phyloP scores from a whole-genome alignment of 164 flowering plant genomes.

The Magnolia kwangsiensis region DNA sequence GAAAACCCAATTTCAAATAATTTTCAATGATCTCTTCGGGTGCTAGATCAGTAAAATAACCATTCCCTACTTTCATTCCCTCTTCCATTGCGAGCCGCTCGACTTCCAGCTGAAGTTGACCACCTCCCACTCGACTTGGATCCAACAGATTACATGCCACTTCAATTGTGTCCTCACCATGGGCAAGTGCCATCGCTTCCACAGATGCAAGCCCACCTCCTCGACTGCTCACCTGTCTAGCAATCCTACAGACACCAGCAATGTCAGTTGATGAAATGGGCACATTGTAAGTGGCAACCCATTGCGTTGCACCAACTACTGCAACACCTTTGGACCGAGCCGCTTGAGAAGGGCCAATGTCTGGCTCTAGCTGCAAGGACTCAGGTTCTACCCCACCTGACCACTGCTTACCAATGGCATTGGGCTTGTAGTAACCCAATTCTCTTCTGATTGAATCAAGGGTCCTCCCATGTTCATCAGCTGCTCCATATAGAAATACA shows the following conservation, averaged over 20 bases:
- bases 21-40: slow-evolving; percentile 47
- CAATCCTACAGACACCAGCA: slow-evolving; percentile 43
- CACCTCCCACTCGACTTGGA: slow-evolving; percentile 55
- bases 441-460: slow-evolving; percentile 59
- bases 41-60: slow-evolving; percentile 69
- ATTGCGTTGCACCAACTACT: slow-evolving; percentile 58
- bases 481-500: slow-evolving; percentile 61
- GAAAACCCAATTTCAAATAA: slow-evolving; percentile 19
- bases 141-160: slow-evolving; percentile 71
- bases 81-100: slow-evolving; percentile 59
- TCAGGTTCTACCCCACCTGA: slow-evolving; percentile 50
- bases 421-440: slow-evolving; percentile 64
- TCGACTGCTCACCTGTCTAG: slow-evolving; percentile 62
- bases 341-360: slow-evolving; percentile 50
- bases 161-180: slow-evolving; percentile 62
- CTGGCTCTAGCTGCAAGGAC: slow-evolving; percentile 38
- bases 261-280: slow-evolving; percentile 59
- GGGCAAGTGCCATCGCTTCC: slow-evolving; percentile 64
- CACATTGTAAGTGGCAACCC: slow-evolving; percentile 63
- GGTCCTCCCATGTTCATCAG: slow-evolving; percentile 57
- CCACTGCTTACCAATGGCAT: slow-evolving; percentile 58
- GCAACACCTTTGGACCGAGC: slow-evolving; percentile 46
- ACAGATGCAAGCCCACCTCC: slow-evolving; percentile 77
- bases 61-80: slow-evolving; percentile 64
- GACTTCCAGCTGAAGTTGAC: slow-evolving; percentile 49